A percentile compares a stretch with the other conserved stretches of the same genome.
Conservation (phyloP, 441 rosid species). For the Gossypium davidsonii region DNA sequence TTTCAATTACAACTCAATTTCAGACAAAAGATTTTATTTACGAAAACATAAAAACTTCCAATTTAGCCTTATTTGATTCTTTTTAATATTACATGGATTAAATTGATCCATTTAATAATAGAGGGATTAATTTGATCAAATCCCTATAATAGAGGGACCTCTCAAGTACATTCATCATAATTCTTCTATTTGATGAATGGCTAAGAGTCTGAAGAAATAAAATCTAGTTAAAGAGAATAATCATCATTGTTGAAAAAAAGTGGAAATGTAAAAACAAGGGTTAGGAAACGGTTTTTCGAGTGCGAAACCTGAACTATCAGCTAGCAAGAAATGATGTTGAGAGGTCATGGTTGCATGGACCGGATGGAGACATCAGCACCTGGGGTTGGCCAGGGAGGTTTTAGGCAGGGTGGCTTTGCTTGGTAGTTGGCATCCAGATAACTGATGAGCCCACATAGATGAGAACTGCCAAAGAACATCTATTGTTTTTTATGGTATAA, state of each 20-base stretch:
- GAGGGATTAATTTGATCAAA: too few relatives aligned
- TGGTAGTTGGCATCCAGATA: slow-evolving; percentile 1
- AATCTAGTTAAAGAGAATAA: not conserved
- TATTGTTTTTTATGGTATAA: not conserved
- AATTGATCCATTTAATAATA: too few relatives aligned
- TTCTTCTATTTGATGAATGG: not conserved
- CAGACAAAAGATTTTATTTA: too few relatives aligned
- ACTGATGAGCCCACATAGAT: not conserved
- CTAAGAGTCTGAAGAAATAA: not conserved
- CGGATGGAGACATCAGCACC: not conserved
- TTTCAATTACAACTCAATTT: too few relatives aligned
- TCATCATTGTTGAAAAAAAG: not conserved
- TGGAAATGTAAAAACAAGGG: not conserved
- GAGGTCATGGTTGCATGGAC: not conserved
- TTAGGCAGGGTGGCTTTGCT: not conserved
- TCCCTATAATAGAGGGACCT: too few relatives aligned
- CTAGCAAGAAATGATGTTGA: not conserved
- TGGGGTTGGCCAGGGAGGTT: not conserved
- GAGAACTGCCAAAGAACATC: not conserved
- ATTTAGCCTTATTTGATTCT: too few relatives aligned
- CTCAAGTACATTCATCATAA: too few relatives aligned
- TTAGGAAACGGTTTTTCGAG: not conserved
- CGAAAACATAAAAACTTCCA: too few relatives aligned
- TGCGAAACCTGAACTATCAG: not conserved
- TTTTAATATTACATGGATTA: too few relatives aligned